Base-by-base conservation (phyloP, 371 early-diverging fungal genomes). In the Mucor racemosus region DNA sequence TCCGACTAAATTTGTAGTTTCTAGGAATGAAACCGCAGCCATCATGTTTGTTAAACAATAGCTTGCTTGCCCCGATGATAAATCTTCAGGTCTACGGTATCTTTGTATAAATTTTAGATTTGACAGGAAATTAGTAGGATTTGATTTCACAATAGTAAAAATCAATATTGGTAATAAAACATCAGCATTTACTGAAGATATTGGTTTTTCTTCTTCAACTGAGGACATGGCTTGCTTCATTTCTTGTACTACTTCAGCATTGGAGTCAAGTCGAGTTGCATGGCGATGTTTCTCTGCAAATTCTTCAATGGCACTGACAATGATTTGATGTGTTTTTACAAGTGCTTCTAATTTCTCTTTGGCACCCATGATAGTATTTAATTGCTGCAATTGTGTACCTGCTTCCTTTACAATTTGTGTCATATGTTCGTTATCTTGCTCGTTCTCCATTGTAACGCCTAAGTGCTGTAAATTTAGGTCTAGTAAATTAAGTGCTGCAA, bases 401-500 rank as follows among this genome's bases (percentile, higher is more conserved):
- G 85, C 82, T 7, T 69, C 60, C 17, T 75, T 81, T 15, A 86
- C 80, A 1, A 77, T 77, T 1, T 67, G 61, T 3, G 82, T 74
- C n/a, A 84, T 76, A 15, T 73, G 72, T 1, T 71, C 76, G 0
- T 66, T 68, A 33, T 85, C 81, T n/a, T 75, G 71, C 1, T 73
- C 71, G 46, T 79, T 74, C 19, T 76, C 72, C 13, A 82, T 66
- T 7, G 78, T 69, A 19, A 90, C 82, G 0, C 90, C 90, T 50
- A 91, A 65, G 60, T 91, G 88, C 0, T 74, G 77, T 34, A 89
- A 68, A 8, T 78, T 71, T 34, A 91, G 64, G 17, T 87, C 90
- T 13, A 90, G 71, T 41, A 89, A 64, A 56, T 88, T 89, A 13
- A 91, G 70, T n/a, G 91, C 91, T 3, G 89, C 90, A 40, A 90